Evolutionary conservation across 352 stramenopile genomes (phyloP), one percentile per base, ranked within the genome.

Genomic region (Globisporangium nunn): DNA sequence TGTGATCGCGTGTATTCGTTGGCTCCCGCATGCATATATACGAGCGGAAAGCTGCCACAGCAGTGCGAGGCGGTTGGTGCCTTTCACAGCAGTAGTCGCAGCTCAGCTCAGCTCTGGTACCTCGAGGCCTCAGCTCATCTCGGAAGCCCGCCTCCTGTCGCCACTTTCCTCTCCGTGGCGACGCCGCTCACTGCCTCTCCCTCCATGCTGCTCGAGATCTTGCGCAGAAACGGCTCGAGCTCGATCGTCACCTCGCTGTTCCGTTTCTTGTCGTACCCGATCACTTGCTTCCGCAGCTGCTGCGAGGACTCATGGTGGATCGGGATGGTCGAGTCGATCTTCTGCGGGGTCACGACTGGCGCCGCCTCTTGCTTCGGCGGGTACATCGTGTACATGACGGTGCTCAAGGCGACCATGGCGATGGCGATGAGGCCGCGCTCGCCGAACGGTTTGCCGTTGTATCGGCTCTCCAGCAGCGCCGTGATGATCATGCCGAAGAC

Each of bases 401-500:
- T 90, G 49, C 74, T 83, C 30, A 74, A 63, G 7, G 70, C 70
- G 29, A 88, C 78, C 59, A 91, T 78, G 5, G 54, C 72, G 54
- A 90, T 87, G 1, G 81, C 77, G 23, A 78, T 51, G 15, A 87
- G 45, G 3, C 76, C 79, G 3, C 78, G 69, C 40, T 70, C 50
- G 5, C 81, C 77, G 45, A 93, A 89, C 0, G 78, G 78, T 52
- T 89, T 93, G 30, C 65, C 68, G 59, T 90, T 90, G 61, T 78
- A 82, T 52, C 78, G 58, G 28, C 70, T 81, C 66, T 93, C 78
- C 29, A 89, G 58, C 43, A 82, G 52, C 23, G 84, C 84, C 15
- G 81, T 91, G 53, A 92, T 84, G 56, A 87, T 75, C 73, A 92
- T 90, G 14, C 84, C 84, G 23, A 76, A 67, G 37, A 94, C 84